Base-by-base conservation (phyloP, 768 basidiomycete genomes). In the Dendrothele bispora region DNA sequence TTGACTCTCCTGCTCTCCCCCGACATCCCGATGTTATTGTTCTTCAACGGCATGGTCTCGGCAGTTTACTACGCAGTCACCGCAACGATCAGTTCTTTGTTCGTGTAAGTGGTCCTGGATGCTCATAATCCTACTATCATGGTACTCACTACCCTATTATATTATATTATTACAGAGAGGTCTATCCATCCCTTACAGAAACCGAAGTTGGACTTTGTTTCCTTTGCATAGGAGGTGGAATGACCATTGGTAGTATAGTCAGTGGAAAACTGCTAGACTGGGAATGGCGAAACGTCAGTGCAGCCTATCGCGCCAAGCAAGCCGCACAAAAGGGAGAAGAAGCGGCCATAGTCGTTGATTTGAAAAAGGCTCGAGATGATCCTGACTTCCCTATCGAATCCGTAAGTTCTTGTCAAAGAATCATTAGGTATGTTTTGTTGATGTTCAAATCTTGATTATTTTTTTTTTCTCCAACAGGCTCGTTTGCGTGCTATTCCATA, bases 81-180 rank as follows among this genome's bases (percentile, higher is more conserved):
- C 1, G 77, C 87, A 0, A 78, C 79, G 1, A 71, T 85, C 14
- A 82, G 86, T 1, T 77, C 83, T 1, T 69, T 84, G 0, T 83
- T 90, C 59, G 32, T 27, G 11, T n/a, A 32, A 32, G n/a, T n/a
- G n/a, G n/a, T n/a, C n/a, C n/a, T n/a, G n/a, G n/a, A n/a, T n/a
- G n/a, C n/a, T n/a, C n/a, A n/a, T n/a, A n/a, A n/a, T n/a, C n/a
- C n/a, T n/a, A n/a, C n/a, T n/a, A n/a, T n/a, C n/a, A n/a, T n/a
- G n/a, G n/a, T n/a, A n/a, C n/a, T n/a, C n/a, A 22, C 69, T 32
- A 32, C n/a, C n/a, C n/a, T 32, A 10, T n/a, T 10, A 32, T 32
- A n/a, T 32, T n/a, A 10, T 32, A n/a, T 32, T 10, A 10, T 32
- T 10, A 32, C 30, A 67, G 73, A 41, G 46, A 61, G 2, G 63